A percentile compares a stretch with the other conserved stretches of the same genome.
These are phyloP conservation scores for Canariomyces notabilis DNA, from an alignment of 2,329 filamentous ascomycete species.

Conservation along the genomic window DNA sequence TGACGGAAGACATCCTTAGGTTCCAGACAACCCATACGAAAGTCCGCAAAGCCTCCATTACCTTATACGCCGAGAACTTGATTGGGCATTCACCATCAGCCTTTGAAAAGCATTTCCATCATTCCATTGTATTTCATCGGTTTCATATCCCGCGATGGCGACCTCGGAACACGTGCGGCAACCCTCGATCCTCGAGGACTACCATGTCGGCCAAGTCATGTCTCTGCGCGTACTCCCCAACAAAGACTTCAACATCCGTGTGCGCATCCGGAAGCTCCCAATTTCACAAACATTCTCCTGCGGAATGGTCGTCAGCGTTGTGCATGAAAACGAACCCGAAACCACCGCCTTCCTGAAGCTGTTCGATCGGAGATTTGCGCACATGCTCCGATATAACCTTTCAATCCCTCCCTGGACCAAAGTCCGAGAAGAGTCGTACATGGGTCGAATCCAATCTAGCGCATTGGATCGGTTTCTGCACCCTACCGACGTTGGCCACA, in stretches of 20 bases:
- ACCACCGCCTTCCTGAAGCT: background rate
- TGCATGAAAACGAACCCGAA: background rate
- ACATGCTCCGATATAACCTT: background rate
- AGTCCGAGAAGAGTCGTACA: too few species aligned
- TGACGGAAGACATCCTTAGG: too few species aligned
- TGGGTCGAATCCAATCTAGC: too few species aligned
- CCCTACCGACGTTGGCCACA: too few species aligned
- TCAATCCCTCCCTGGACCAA: too few species aligned
- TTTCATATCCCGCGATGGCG: background rate
- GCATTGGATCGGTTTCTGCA: too few species aligned
- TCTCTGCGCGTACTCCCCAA: background rate
- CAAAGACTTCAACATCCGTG: background rate
- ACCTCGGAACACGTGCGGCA: too few species aligned
- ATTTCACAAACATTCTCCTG: background rate
- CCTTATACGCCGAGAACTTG: too few species aligned
- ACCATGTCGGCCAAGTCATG: background rate
- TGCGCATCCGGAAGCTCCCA: background rate
- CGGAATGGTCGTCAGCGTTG: background rate
- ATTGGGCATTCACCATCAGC: too few species aligned
- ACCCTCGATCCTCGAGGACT: background rate
- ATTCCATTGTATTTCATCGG: background rate
- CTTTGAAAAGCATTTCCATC: background rate
- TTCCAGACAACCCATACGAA: too few species aligned
- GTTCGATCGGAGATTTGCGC: background rate
- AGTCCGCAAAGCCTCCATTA: too few species aligned